Percentiles rank a stretch among this genome's conserved stretches.
These are phyloP conservation scores for Postia placenta DNA, from an alignment of 768 basidiomycete genomes.

Conservation along the genomic window DNA sequence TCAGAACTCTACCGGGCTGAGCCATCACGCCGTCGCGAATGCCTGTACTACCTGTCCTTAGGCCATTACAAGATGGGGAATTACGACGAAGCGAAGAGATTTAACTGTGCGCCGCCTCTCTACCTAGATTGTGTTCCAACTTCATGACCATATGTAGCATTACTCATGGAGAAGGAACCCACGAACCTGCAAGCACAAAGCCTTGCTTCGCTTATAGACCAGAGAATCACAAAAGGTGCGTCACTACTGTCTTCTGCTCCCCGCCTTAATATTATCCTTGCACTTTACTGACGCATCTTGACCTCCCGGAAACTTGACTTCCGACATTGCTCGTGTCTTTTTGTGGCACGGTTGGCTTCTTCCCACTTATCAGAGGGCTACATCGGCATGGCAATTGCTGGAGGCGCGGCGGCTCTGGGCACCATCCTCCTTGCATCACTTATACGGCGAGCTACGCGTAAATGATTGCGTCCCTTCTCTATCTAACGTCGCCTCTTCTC, in stretches of 20 bases:
- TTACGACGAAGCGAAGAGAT: slow-evolving; percentile 86
- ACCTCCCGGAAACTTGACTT: slow-evolving; percentile 1
- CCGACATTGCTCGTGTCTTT: background rate
- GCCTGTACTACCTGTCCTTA: slow-evolving; percentile 92
- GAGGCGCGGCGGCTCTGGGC: slow-evolving; percentile 83
- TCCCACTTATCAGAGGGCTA: slow-evolving; percentile 71
- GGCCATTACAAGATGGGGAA: slow-evolving; percentile 97
- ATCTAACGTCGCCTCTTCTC: slow-evolving; percentile 1
- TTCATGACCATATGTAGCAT: slow-evolving; percentile 38
- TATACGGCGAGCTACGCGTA: slow-evolving; percentile 76
- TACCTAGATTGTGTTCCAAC: background rate
- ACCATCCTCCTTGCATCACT: slow-evolving; percentile 67
- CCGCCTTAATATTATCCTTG: background rate
- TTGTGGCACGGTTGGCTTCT: background rate
- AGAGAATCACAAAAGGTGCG: slow-evolving; percentile 75
- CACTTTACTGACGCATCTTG: background rate
- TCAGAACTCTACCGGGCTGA: slow-evolving; percentile 92
- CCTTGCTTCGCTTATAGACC: slow-evolving; percentile 78
- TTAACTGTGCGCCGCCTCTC: slow-evolving; percentile 67
- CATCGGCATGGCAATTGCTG: slow-evolving; percentile 94
- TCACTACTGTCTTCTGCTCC: slow-evolving; percentile 2
- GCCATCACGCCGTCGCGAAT: slow-evolving; percentile 84
- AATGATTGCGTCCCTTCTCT: slow-evolving; percentile 3
- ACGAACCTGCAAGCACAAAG: slow-evolving; percentile 90
- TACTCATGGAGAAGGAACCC: slow-evolving; percentile 89